A percentile compares a stretch with the other conserved stretches of the same genome.
phyloP scores from a whole-genome alignment of 345 rosid genomes.

The Melaleuca quinquenervia region DNA sequence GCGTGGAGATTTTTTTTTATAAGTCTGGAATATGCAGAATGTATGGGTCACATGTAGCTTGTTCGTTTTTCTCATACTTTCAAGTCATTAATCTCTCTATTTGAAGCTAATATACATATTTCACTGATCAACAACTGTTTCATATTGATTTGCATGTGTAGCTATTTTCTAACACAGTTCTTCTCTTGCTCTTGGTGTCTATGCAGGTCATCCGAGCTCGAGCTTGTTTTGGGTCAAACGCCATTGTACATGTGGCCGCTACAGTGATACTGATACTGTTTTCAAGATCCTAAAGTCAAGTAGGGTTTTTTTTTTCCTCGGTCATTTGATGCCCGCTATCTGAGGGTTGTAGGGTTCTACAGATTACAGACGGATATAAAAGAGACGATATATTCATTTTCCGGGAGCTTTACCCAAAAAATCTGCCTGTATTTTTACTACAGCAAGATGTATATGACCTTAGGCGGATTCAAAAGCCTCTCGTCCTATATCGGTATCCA shows the following conservation, averaged over 20 bases:
- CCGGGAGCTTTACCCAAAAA: not conserved
- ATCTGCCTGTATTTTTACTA: not conserved
- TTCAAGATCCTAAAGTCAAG: conserved; percentile 15
- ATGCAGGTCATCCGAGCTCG: conserved; percentile 1
- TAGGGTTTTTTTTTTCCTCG: not conserved
- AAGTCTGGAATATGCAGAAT: not conserved
- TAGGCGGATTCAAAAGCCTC: not conserved
- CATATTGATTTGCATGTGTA: not conserved
- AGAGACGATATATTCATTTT: not conserved
- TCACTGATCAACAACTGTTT: not conserved
- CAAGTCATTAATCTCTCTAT: not conserved
- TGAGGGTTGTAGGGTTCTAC: not conserved
- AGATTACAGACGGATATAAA: not conserved
- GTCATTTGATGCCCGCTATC: not conserved
- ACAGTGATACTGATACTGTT: conserved; percentile 17
- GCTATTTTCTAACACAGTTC: not conserved
- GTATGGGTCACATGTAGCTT: not conserved
- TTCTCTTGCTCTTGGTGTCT: not conserved
- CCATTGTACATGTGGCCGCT: conserved; percentile 2
- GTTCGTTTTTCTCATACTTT: not conserved
- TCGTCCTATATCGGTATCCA: not conserved
- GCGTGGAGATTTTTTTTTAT: not conserved
- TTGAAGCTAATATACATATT: not conserved
- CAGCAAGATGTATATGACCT: not conserved
- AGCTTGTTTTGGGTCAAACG: not conserved